Base-by-base conservation (phyloP, 306 rosid species). In the Castanea sativa region DNA sequence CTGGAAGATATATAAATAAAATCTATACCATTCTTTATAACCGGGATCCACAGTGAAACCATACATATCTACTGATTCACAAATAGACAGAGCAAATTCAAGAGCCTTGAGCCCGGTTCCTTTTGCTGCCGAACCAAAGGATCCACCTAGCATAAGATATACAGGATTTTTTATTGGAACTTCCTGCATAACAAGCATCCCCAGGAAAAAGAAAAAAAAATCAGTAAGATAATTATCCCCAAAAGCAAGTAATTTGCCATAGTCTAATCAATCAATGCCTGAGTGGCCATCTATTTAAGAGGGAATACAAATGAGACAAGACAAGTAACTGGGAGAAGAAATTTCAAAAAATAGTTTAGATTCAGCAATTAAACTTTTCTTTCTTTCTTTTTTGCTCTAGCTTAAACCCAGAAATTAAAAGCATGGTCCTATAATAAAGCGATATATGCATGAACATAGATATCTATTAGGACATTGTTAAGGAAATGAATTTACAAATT, bases 21-120 rank as follows among this genome's bases (percentile, higher is more conserved):
- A 49, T 33, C 21, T 51, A 30, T 90, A 92, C 99, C 99, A 95
- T 93, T 95, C 99, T 84, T 92, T 95, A 88, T 91, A 92, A 73
- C 98, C 98, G 68, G 99, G 97, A 89, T 95, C 99, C 75, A 95
- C 99, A 33, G 98, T 95, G 90, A 95, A 95, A 76, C 99, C 99
- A 86, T 91, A 92, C 96, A 95, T 95, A 91, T 95, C 99, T 56
- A 92, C 98, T 9, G 99, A 95, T 65, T 95, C 93, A 55, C 99
- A 95, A 55, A 93, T 81, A 78, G 97, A 95, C 65, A 95, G 96
- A 11, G 97, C 94, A 88, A 95, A 95, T 86, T 95, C 99, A 78
- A 95, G 97, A 86, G 99, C 99, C 91, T 95, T 95, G 79, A 95
- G 96, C 67, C 99, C 99, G 20, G 99, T 92, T 88, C 98, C 98